Evolutionary conservation across 2,329 filamentous ascomycete species (phyloP), one percentile per base, ranked within the genome.

Genomic region (Fusarium tuaranense): DNA sequence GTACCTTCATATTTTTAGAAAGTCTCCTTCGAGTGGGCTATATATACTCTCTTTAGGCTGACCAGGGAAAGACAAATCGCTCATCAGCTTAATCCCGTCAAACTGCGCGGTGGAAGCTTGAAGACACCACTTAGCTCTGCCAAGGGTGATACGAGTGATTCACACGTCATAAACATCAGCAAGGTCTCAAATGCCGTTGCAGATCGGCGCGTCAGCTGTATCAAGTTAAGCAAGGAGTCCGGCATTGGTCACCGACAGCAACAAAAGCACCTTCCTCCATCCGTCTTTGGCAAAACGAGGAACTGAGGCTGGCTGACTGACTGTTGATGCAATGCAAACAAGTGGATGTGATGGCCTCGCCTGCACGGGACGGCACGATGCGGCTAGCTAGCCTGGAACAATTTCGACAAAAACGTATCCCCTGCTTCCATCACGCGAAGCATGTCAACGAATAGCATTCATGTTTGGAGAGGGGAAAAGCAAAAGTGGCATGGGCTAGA

Each of bases 401-500:
- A 12, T 22, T 22, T 55, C 12, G 39, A 36, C 13, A 38, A 55
- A 63, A 22, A 39, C 25, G 14, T 36, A 39, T 12, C 18, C 61
- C 61, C 18, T 22, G 10, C 18, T 55, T 5, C n/a, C 16, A 14
- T 20, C 22, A 53, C 14, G 22, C 44, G 44, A 48, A 22, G 22
- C 46, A 18, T 18, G 18, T 18, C 20, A 20, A 13, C 60, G 60
- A 63, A 63, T 51, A 27, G 16, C 1, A 53, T 63, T 41, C 34
- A 7, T 32, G 12, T 5, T 39, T 25, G 20, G 22, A 36, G 61
- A 63, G 61, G 61, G 44, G 61, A 63, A 41, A 32, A 10, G 5
- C 61, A 18, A 39, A 34, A 63, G 61, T 55, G 61, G 46, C 61
- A 51, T 55, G 32, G 12, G 18, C 59, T 61, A 61, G 32, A 61